Evolutionary conservation across 129 eudicot species (phyloP), one percentile per base, ranked within the genome.

Genomic region (Artemisia tridentata): DNA sequence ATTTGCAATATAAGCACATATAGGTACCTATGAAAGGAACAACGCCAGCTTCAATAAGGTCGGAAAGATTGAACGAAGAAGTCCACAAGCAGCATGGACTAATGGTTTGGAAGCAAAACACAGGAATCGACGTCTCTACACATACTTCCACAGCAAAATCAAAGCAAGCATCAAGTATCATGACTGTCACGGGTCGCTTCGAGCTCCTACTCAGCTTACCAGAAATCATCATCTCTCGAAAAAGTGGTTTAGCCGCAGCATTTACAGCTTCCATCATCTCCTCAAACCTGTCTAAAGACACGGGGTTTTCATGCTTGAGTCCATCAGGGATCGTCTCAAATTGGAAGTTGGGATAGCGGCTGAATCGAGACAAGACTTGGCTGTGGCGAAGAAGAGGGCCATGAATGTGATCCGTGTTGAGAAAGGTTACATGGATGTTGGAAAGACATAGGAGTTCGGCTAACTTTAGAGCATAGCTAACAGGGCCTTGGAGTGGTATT

Each of bases 401-500:
- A 38, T 79, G 72, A 78, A 71, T 80, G 81, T 82, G 56, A 29
- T 64, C 50, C 13, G 91, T 76, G 85, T 43, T 57, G 69, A 88
- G 70, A 68, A 88, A 83, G 57, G 96, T 88, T 66, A 88, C 69
- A 7, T 58, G 78, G 31, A 88, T 51, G 63, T 75, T 68, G 15
- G 81, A 18, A 63, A 80, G 81, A 64, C 83, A 80, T 3, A 86
- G 68, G n/a, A 82, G 85, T 74, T 86, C 83, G 29, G 87, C 87
- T 16, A 86, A 69, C 51, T 86, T 82, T 15, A 83, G 81, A 78
- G 77, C 81, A 63, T 78, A 82, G 66, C 83, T 86, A 15, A 86
- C 79, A 3, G 83, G 87, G 27, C 91, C 87, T 65, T 86, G 91
- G 19, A 83, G 64, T 3, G 91, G 91, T 7, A 82, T 46, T 3